Evolutionary conservation across 1,284 basidiomycete genomes (phyloP).

Genomic region (Sanguinoderma infundibulare): DNA sequence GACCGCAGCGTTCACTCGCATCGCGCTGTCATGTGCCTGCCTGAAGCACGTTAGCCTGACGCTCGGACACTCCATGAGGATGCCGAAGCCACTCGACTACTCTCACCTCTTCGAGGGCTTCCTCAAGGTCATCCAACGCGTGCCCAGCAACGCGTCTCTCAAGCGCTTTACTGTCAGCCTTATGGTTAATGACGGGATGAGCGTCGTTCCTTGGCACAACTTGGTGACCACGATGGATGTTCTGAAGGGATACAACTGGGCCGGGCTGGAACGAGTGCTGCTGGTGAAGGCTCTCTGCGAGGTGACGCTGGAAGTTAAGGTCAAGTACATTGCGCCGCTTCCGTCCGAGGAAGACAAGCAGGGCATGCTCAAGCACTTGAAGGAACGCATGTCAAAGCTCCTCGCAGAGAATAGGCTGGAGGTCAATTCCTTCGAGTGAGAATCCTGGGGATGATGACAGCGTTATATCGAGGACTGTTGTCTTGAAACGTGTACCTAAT

Average conservation of each 20-base stretch:
- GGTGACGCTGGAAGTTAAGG: not conserved
- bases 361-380: no score
- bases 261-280: not conserved
- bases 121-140: not conserved
- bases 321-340: no score
- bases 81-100: not conserved
- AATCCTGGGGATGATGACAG: no score
- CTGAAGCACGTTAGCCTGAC: not conserved
- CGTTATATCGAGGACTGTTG: no score
- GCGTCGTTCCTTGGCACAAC: not conserved
- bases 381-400: no score
- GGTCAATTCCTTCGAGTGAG: no score
- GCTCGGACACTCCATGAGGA: not conserved
- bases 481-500: no score
- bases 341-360: no score
- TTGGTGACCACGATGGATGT: not conserved
- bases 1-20: not conserved
- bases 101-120: not conserved
- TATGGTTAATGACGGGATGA: not conserved
- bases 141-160: not conserved
- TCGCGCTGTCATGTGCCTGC: not conserved
- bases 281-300: not conserved
- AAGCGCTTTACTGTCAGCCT: not conserved
- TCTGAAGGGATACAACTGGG: not conserved
- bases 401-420: no score